Percentiles rank a stretch among this genome's conserved stretches.
phyloP scores from a whole-genome alignment of 2,329 filamentous ascomycete genomes.

The Aspergillus terreus region DNA sequence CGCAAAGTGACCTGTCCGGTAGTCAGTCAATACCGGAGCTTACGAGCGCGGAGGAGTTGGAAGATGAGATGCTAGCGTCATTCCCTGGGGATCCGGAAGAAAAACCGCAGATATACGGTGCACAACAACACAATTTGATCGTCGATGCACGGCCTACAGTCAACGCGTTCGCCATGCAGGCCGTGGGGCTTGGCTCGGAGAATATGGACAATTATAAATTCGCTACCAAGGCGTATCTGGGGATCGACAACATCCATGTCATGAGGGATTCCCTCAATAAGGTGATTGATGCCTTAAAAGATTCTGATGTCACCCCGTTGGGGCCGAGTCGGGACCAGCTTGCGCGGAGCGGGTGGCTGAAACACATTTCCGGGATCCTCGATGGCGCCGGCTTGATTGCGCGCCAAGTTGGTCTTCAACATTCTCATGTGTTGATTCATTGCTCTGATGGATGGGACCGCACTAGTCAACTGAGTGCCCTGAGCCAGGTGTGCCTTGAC shows the following conservation, averaged over 20 bases:
- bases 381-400: constrained; percentile 83
- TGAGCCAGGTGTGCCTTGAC: constrained; percentile 90
- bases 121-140: constrained; percentile 89
- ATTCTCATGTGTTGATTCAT: constrained; percentile 93
- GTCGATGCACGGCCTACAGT: constrained; percentile 92
- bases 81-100: constrained; percentile 57
- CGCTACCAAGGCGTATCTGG: constrained; percentile 84
- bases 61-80: constrained; percentile 63
- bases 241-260: constrained; percentile 97
- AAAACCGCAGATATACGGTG: constrained; percentile 73
- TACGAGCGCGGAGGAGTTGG: constrained; percentile 61
- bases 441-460: constrained; percentile 99
- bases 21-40: constrained; percentile 48
- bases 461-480: constrained; percentile 86
- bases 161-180: constrained; percentile 92
- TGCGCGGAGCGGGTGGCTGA: constrained; percentile 82
- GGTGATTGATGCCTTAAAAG: constrained; percentile 85
- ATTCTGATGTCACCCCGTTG: constrained; percentile 80
- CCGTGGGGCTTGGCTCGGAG: constrained; percentile 87
- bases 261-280: constrained; percentile 90
- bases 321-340: constrained; percentile 78
- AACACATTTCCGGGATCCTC: constrained; percentile 79
- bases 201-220: constrained; percentile 98
- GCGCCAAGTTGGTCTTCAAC: constrained; percentile 81
- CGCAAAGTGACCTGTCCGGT: constrained; percentile 44